Base-by-base conservation (phyloP, 2,329 filamentous ascomycete genomes). In the Hirsutella rhossiliensis region DNA sequence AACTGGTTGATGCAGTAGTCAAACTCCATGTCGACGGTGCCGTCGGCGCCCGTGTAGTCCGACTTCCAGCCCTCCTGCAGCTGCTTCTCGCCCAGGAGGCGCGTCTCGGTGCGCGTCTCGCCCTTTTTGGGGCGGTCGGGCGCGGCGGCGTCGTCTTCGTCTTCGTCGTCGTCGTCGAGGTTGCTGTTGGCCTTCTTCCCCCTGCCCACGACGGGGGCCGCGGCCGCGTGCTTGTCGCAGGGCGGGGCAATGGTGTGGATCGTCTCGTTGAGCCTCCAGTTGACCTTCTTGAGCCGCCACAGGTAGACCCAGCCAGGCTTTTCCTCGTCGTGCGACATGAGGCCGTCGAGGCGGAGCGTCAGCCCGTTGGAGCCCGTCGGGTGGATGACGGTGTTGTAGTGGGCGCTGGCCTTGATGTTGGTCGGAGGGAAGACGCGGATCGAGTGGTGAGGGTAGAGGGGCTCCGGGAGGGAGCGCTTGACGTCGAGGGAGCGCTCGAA, bases 381-480 rank as follows among this genome's bases (percentile, higher is more conserved):
- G 65, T 95, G 83, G 49, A 96, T 81, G 50, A 94, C 78, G 32
- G 86, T 79, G 40, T 83, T 83, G 50, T 94, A 82, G 55, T 87
- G 81, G 49, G 92, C 84, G 56, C 81, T 82, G 46, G 87, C 85
- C 52, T 87, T 89, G 56, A 98, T 82, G 65, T 94, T 92, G 52
- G 92, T 98, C 0, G 92, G 90, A 40, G 90, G 92, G 66, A 98
- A 98, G 57, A 97, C 85, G 57, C 90, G 87, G 49, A 95, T 81
- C 15, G 86, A 94, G 64, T 89, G 82, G 65, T 94, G 90, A 48
- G 94, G 87, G 43, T 76, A 73, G 41, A 87, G 84, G 3, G 86
- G 78, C 43, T 83, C 65, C 8, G 67, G 73, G 23, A 97, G 77
- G 30, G 88, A 84, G 48, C 90, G 85, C 66, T 82, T 82, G 52